Evolutionary conservation across 2,329 filamentous ascomycete species (phyloP), one percentile per base, ranked within the genome.

Genomic region (Penicillium sp.): DNA sequence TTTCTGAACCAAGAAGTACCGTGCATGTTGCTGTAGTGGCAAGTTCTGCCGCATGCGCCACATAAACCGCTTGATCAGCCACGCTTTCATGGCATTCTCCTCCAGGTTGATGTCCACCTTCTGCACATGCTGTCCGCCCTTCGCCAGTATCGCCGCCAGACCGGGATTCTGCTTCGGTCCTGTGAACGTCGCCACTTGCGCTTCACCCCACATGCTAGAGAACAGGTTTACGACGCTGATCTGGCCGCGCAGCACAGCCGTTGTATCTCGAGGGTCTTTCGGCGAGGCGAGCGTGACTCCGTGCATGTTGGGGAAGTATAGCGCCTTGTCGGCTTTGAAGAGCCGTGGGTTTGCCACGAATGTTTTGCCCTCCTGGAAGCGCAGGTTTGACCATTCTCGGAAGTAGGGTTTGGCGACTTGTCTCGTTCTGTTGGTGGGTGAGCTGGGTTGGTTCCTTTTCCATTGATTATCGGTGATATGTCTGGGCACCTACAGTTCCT

Each of bases 241-340:
- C 63, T 82, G 86, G 47, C 87, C 87, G 39, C 76, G 72, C 46
- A 97, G 77, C 3, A 85, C 68, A 0, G 83, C 77, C 6, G 90
- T 96, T 1, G 90, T 95, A 69, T 95, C 81, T 35, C 75, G 66
- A 39, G 71, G 70, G 47, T 72, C 73, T 61, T 72, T 71, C 40
- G 72, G 72, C 56, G 80, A 82, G 44, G 79, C 72, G 24, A 96
- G 76, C 1, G 89, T 96, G 57, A 80, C 76, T 37, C 93, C 93
- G 65, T 79, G 80, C 48, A 98, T 76, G 71, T 98, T 98, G 37
- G 93, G 93, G 72, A 98, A 96, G 75, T 86, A 97, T 54, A 96
- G 79, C 4, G 91, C 86, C 42, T 83, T 78, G 31, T 94, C 87
- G 55, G 78, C 78, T 62, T 84, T 86, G 77, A 97, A 97, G 40